Conservation (phyloP, 2,329 filamentous ascomycete species). For the Fusarium coicis region DNA sequence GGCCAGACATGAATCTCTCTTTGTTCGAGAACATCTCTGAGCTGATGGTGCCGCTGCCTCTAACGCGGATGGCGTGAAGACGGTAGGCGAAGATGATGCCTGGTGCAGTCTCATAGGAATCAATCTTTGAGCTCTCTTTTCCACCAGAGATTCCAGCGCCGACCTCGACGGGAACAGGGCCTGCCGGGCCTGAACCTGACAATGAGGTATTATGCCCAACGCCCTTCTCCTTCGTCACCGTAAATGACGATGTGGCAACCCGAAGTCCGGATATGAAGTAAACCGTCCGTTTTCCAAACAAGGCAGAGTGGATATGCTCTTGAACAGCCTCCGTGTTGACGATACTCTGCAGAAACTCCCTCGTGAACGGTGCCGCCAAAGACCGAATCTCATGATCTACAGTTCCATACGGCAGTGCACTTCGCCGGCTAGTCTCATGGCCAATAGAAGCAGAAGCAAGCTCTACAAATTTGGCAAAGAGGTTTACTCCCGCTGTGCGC, state of each 20-base stretch:
- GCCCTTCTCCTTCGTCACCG: rapidly evolving
- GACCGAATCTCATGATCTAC: not conserved
- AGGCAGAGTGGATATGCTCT: rapidly evolving
- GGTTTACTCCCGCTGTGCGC: not conserved
- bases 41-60: not conserved
- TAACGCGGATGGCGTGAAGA: not conserved
- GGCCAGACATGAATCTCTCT: not conserved
- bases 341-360: not conserved
- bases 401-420: not conserved
- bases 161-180: rapidly evolving
- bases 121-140: rapidly evolving
- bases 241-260: rapidly evolving
- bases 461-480: not conserved
- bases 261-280: not conserved
- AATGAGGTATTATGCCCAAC: not conserved
- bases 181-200: not conserved
- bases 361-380: not conserved
- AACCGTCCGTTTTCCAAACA: not conserved
- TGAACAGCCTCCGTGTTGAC: rapidly evolving
- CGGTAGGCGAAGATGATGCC: not conserved
- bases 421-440: not conserved
- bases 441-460: not conserved
- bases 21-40: not conserved
- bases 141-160: not conserved
- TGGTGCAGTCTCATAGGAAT: not conserved